These are phyloP conservation scores for Leccinum broughii DNA, from an alignment of 768 basidiomycete genomes.

Conservation along the genomic window DNA sequence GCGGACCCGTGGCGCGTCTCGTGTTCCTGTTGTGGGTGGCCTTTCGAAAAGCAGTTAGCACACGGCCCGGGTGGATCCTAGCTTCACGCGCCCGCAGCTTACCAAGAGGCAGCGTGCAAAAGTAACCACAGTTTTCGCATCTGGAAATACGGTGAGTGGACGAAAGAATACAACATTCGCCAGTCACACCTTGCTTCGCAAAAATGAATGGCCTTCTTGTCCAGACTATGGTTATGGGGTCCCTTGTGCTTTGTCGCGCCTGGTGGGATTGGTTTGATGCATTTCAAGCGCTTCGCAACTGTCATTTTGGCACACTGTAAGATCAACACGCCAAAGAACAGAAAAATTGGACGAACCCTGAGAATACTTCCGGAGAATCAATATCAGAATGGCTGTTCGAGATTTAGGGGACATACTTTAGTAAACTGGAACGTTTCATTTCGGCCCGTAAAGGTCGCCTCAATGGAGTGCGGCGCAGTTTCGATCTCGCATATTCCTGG, in stretches of 20 bases:
- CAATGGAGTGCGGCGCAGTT: constrained; percentile 56
- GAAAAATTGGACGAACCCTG: no score
- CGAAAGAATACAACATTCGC: neutral
- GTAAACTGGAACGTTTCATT: constrained; percentile 67
- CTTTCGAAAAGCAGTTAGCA: constrained; percentile 32
- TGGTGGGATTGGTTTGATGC: no score
- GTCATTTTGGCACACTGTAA: no score
- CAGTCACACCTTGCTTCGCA: constrained; percentile 47
- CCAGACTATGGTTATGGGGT: constrained; percentile 48
- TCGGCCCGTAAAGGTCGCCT: constrained; percentile 59
- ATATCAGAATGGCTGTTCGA: neutral
- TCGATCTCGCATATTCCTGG: constrained; percentile 50
- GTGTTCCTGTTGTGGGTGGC: constrained; percentile 59
- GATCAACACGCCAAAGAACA: no score
- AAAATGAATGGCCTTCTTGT: constrained; percentile 49
- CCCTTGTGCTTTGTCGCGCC: constrained; percentile 40
- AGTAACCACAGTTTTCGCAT: constrained; percentile 57
- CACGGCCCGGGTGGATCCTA: no score
- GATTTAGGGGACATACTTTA: constrained; percentile 41
- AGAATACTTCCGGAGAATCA: no score
- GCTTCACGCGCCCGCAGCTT: neutral
- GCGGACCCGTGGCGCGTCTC: constrained; percentile 60
- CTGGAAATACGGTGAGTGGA: constrained; percentile 25
- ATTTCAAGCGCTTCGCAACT: no score
- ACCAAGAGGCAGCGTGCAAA: constrained; percentile 59